Conservation (phyloP, 768 basidiomycete species). For the Kwoniella mangroviensis region DNA sequence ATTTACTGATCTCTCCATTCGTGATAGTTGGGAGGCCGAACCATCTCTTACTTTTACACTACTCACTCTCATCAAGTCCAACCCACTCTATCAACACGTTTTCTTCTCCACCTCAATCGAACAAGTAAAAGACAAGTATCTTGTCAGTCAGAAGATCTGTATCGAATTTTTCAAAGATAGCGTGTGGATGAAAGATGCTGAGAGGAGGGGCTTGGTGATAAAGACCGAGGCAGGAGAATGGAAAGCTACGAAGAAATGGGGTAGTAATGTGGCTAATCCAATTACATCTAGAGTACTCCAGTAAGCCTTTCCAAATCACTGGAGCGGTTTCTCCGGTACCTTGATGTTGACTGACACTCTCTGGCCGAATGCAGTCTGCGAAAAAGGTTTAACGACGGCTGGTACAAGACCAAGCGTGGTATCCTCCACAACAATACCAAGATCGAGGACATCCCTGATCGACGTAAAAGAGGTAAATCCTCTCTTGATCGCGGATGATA, state of each 20-base stretch:
- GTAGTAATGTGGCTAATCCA: constrained; percentile 5
- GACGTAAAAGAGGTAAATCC: neutral
- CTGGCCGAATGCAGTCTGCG: neutral
- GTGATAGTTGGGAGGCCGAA: neutral
- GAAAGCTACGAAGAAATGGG: constrained; percentile 3
- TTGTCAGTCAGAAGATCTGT: neutral
- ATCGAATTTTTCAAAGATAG: neutral
- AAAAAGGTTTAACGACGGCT: neutral
- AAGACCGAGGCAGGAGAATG: neutral
- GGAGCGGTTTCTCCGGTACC: neutral
- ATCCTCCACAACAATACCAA: neutral
- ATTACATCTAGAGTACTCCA: neutral
- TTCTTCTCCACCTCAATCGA: neutral
- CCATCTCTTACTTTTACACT: neutral
- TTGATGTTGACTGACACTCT: neutral
- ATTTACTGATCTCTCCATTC: neutral
- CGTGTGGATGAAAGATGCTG: constrained; percentile 7
- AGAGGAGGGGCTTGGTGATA: neutral
- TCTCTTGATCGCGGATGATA: neutral
- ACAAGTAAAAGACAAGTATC: neutral
- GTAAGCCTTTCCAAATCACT: neutral
- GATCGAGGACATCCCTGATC: neutral
- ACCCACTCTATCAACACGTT: constrained; percentile 1
- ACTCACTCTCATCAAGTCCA: neutral
- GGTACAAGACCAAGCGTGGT: neutral